These are phyloP conservation scores for Mycena sanguinolenta DNA, from an alignment of 768 basidiomycete genomes.

Conservation along the genomic window DNA sequence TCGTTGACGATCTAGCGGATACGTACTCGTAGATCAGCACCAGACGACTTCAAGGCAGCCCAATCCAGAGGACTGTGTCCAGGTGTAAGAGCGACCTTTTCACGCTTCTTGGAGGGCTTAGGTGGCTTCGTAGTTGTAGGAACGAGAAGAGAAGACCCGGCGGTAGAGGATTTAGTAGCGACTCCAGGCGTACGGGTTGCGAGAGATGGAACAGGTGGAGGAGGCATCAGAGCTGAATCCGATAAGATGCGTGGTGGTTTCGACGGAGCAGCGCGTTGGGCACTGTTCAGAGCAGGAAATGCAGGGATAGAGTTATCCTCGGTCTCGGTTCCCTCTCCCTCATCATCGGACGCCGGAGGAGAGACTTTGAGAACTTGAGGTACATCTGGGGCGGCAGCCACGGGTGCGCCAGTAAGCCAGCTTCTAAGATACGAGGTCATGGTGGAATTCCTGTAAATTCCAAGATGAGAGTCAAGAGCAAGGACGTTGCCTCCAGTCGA, in stretches of 20 bases:
- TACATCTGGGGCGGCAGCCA: conserved; percentile 40
- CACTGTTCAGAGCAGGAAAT: conserved; percentile 80
- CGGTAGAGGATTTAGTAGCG: conserved; percentile 43
- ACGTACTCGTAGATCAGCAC: conserved; percentile 81
- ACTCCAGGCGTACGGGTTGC: conserved; percentile 57
- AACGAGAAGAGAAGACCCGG: conserved; percentile 61
- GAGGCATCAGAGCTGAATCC: conserved; percentile 68
- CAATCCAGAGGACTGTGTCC: conserved; percentile 95
- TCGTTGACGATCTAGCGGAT: conserved; percentile 20
- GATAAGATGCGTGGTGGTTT: conserved; percentile 53
- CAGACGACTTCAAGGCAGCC: conserved; percentile 89
- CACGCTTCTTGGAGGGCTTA: conserved; percentile 68
- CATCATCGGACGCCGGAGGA: conserved; percentile 57
- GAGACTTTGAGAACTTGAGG: conserved; percentile 55
- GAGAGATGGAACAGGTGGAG: conserved; percentile 60
- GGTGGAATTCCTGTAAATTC: not conserved
- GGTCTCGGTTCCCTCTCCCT: conserved; percentile 49
- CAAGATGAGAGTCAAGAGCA: not conserved
- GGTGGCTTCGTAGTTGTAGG: conserved; percentile 77
- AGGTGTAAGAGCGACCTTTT: conserved; percentile 91
- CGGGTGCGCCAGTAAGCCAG: conserved; percentile 64
- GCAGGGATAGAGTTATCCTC: conserved; percentile 75
- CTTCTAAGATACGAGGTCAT: conserved; percentile 74
- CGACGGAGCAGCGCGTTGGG: conserved; percentile 67
- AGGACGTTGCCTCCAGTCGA: not conserved